Evolutionary conservation across 23 red algal species (phyloP).

Genomic region (Agarophyton chilense): DNA sequence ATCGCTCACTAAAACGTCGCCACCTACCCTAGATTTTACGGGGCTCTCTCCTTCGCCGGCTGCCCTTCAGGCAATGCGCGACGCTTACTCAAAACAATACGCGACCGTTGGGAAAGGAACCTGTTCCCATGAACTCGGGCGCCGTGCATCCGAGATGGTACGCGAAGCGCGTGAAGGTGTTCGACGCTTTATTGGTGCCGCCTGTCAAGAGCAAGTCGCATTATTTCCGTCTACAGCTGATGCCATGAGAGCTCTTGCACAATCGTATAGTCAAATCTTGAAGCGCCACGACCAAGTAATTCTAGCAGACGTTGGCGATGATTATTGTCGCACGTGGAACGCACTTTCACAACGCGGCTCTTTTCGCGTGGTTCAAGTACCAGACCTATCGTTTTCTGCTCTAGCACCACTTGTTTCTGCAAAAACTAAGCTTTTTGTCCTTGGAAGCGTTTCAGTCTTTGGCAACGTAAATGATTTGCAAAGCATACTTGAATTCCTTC

Average conservation of each 20-base stretch:
- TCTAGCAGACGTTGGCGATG: background rate
- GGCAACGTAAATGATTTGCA: constrained; percentile 2
- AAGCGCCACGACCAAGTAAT: constrained; percentile 32
- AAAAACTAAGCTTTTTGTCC: constrained; percentile 33
- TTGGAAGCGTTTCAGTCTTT: background rate
- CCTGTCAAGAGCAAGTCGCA: background rate
- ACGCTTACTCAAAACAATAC: constrained; percentile 22
- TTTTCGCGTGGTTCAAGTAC: background rate
- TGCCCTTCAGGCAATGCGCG: constrained; percentile 17
- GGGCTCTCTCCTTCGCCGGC: background rate
- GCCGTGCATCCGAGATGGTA: constrained; percentile 24
- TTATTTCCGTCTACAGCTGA: constrained; percentile 9
- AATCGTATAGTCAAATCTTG: constrained; percentile 19
- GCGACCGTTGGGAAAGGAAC: constrained; percentile 9
- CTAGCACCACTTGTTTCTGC: constrained; percentile 13
- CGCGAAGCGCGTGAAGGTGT: constrained; percentile 18
- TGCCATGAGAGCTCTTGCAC: background rate
- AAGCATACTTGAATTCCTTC: constrained; percentile 24
- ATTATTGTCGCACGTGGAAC: background rate
- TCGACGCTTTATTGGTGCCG: constrained; percentile 1
- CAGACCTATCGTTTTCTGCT: background rate
- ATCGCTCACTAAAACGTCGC: background rate
- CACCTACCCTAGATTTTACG: background rate
- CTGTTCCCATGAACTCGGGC: constrained; percentile 60
- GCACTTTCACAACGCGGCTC: background rate